phyloP scores from a whole-genome alignment of 805 yeast species.

The Clavispora santaluciae region DNA sequence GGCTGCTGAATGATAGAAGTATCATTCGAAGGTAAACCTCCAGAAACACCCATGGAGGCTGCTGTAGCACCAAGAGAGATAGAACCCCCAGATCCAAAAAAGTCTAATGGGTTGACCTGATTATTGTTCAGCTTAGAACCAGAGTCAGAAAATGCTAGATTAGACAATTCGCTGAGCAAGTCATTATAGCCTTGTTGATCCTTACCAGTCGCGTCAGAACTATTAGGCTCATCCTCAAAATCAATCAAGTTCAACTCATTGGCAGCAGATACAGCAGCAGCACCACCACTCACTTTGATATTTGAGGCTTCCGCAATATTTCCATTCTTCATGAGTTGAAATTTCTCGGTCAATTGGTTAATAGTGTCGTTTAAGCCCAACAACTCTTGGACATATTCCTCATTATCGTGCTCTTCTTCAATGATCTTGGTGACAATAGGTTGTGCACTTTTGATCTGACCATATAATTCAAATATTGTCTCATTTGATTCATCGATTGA shows the following conservation, averaged over 20 bases:
- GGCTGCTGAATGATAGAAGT: constrained; percentile 19
- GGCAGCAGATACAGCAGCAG: constrained; percentile 21
- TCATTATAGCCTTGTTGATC: constrained; percentile 53
- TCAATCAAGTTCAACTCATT: constrained; percentile 38
- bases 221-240: constrained; percentile 39
- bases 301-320: constrained; percentile 51
- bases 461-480: constrained; percentile 71
- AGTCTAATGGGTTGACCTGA: constrained; percentile 28
- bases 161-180: constrained; percentile 65
- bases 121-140: constrained; percentile 8
- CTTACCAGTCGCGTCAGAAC: constrained; percentile 21
- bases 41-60: constrained; percentile 4
- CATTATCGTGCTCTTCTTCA: constrained; percentile 64
- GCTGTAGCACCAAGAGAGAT: constrained; percentile 30
- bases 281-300: constrained; percentile 30
- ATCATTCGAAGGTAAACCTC: constrained; percentile 2
- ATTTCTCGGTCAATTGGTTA: constrained; percentile 63
- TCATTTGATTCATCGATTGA: constrained; percentile 50
- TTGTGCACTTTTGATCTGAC: constrained; percentile 74
- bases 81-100: constrained; percentile 52
- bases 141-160: constrained; percentile 51
- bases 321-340: constrained; percentile 60
- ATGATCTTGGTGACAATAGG: constrained; percentile 83
- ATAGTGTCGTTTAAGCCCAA: constrained; percentile 71
- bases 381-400: constrained; percentile 56